Conservation (phyloP, 2,329 filamentous ascomycete genomes). For the Botrytis porri region DNA sequence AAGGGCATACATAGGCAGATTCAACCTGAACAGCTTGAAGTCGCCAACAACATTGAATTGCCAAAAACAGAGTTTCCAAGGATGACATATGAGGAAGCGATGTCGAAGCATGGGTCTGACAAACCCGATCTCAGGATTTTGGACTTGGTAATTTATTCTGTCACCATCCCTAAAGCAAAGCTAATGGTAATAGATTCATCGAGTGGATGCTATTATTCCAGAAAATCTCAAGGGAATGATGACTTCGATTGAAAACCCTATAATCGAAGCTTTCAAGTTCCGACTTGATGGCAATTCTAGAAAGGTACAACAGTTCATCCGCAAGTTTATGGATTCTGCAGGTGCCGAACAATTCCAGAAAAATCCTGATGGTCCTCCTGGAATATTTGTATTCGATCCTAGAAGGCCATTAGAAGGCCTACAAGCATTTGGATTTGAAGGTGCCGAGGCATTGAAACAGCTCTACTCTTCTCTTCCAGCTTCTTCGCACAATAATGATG, state of each 20-base stretch:
- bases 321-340: conserved; percentile 67
- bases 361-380: conserved; percentile 75
- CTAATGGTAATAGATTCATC: conserved; percentile 54
- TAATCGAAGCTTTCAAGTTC: conserved; percentile 73
- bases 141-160: conserved; percentile 51
- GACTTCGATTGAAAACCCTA: conserved; percentile 62
- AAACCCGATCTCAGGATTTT: conserved; percentile 86
- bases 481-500: neutral
- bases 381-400: conserved; percentile 72
- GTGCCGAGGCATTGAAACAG: conserved; percentile 50
- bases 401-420: conserved; percentile 73
- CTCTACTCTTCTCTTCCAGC: conserved; percentile 28
- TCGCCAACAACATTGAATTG: conserved; percentile 3
- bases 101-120: conserved; percentile 79
- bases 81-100: conserved; percentile 72
- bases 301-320: conserved; percentile 59
- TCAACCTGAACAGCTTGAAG: neutral
- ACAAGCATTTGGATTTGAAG: conserved; percentile 73
- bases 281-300: conserved; percentile 52
- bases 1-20: conserved; percentile 28
- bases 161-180: neutral
- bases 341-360: conserved; percentile 55
- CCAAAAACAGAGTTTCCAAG: conserved; percentile 25
- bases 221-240: conserved; percentile 71
- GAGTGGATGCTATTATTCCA: conserved; percentile 61